Conservation (phyloP, 164 flowering plant genomes). For the Aristolochia fimbriata region DNA sequence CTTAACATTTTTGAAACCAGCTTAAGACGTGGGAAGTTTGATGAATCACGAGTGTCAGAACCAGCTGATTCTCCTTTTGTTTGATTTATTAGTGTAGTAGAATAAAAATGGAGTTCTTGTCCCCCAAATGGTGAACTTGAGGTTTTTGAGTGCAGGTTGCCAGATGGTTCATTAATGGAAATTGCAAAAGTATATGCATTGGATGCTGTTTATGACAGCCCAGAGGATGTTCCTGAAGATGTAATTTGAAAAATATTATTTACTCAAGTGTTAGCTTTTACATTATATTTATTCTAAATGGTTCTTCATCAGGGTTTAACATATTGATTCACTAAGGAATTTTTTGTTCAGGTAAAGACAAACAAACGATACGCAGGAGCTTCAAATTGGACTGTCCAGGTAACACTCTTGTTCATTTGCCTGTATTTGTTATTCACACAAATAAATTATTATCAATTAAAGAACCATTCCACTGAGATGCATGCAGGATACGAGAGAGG, state of each 20-base stretch:
- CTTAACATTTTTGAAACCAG: conserved; percentile 88
- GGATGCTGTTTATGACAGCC: conserved; percentile 88
- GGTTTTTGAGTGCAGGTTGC: conserved; percentile 40
- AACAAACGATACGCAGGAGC: conserved; percentile 94
- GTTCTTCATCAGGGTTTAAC: too few species aligned
- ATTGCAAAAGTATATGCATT: conserved; percentile 78
- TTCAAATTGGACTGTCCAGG: conserved; percentile 88
- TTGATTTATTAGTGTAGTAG: not conserved
- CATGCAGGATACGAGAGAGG: too few species aligned
- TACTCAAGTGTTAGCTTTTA: not conserved
- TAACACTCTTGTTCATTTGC: conserved; percentile 8
- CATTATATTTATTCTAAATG: not conserved
- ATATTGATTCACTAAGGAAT: too few species aligned
- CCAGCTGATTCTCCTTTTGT: not conserved
- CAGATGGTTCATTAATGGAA: conserved; percentile 94
- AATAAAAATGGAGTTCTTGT: too few species aligned
- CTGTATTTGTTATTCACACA: not conserved
- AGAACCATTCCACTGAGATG: too few species aligned
- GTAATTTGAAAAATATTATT: conserved; percentile 24
- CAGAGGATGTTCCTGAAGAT: conserved; percentile 94
- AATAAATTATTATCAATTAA: too few species aligned
- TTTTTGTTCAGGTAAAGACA: conserved; percentile 58
- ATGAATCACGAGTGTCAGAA: conserved; percentile 80
- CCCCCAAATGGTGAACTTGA: not conserved
- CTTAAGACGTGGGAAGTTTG: conserved; percentile 91